Evolutionary conservation across 2,329 filamentous ascomycete genomes (phyloP).

Genomic region (Aureobasidium sp.): DNA sequence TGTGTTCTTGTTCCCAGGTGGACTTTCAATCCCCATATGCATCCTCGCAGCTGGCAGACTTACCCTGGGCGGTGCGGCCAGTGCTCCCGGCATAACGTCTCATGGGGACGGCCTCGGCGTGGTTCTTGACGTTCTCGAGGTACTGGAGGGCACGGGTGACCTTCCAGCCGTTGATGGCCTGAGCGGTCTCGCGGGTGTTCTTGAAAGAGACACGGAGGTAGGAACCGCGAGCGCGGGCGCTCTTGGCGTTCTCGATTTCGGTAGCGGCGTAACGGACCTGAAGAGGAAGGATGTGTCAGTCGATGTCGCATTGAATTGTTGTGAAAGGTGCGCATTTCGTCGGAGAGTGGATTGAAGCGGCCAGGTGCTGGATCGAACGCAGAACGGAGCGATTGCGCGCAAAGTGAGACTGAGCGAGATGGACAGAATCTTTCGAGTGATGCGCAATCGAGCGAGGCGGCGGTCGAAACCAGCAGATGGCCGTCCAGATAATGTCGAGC

Average conservation of each 20-base stretch:
- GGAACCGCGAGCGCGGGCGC: slow-evolving; percentile 93
- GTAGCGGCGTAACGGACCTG: slow-evolving; percentile 95
- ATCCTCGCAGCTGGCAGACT: slow-evolving; percentile 43
- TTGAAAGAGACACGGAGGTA: slow-evolving; percentile 99
- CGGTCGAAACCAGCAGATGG: slow-evolving; percentile 5
- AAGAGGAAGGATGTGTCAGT: slow-evolving; percentile 1
- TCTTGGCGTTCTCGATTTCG: slow-evolving; percentile 81
- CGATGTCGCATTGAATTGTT: not conserved
- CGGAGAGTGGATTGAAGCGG: not conserved
- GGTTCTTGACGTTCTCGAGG: slow-evolving; percentile 95
- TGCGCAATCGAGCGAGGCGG: slow-evolving; percentile 4
- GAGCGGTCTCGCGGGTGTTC: slow-evolving; percentile 99
- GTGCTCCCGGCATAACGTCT: slow-evolving; percentile 94
- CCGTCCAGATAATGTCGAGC: not conserved
- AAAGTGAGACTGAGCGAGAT: not conserved
- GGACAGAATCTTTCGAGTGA: not conserved
- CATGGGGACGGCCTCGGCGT: slow-evolving; percentile 98
- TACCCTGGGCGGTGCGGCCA: slow-evolving; percentile 96
- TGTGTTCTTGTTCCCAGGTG: slow-evolving; percentile 21
- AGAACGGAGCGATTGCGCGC: not conserved
- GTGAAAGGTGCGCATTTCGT: not conserved
- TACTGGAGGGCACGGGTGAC: slow-evolving; percentile 88
- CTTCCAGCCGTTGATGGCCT: slow-evolving; percentile 99
- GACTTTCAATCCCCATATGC: slow-evolving; percentile 24
- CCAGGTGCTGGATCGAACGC: not conserved